Conservation (phyloP, 495 filamentous ascomycete species). For the Hypoxylon trugodes region DNA sequence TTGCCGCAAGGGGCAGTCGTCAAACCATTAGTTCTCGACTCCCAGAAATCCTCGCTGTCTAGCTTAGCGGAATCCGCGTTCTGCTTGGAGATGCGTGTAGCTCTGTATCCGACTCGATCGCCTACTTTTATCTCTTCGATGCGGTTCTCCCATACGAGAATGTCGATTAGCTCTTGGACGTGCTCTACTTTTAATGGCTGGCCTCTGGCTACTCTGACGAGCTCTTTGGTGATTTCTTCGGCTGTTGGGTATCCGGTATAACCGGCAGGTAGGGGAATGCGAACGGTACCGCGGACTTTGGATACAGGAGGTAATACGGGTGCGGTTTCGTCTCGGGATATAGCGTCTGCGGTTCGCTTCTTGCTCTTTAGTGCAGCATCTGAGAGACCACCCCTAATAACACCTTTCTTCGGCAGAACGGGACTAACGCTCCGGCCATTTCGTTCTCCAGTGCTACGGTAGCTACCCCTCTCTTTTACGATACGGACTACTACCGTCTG, state of each 20-base stretch:
- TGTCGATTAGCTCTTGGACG: slow-evolving; percentile 80
- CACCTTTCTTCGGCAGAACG: slow-evolving; percentile 54
- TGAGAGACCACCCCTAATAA: slow-evolving; percentile 47
- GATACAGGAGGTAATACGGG: neutral
- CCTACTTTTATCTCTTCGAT: slow-evolving; percentile 65
- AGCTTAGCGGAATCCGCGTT: slow-evolving; percentile 43
- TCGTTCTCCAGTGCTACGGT: slow-evolving; percentile 49
- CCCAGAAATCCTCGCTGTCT: slow-evolving; percentile 54
- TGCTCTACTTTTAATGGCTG: slow-evolving; percentile 72
- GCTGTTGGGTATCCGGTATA: slow-evolving; percentile 81
- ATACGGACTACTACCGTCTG: slow-evolving; percentile 72
- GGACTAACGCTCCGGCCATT: slow-evolving; percentile 34
- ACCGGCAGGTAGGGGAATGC: slow-evolving; percentile 71
- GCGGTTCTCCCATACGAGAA: slow-evolving; percentile 85
- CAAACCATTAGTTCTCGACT: slow-evolving; percentile 66
- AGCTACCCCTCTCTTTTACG: slow-evolving; percentile 76
- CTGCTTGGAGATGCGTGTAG: slow-evolving; percentile 57
- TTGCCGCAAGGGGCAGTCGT: slow-evolving; percentile 89
- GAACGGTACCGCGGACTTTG: slow-evolving; percentile 57
- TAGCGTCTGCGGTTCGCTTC: slow-evolving; percentile 55
- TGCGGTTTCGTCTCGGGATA: slow-evolving; percentile 50
- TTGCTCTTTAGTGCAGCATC: slow-evolving; percentile 48
- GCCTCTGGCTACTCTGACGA: slow-evolving; percentile 70
- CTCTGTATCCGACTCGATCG: slow-evolving; percentile 53
- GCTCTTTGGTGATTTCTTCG: slow-evolving; percentile 69